phyloP scores from a whole-genome alignment of 768 basidiomycete genomes.

The Lactarius indigo region DNA sequence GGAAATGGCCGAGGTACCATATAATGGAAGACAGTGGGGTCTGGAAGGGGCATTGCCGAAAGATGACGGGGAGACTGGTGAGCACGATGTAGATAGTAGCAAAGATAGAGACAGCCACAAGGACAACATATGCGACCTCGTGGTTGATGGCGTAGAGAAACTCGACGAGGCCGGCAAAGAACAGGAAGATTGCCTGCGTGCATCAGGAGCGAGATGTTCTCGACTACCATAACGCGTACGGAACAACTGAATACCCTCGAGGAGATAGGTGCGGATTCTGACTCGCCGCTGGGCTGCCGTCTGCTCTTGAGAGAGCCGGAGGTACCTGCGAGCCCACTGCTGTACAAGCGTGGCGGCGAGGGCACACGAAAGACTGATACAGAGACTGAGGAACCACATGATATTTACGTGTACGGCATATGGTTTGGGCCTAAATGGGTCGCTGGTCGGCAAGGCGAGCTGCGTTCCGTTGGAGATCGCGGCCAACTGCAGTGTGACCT shows the following conservation, averaged over 20 bases:
- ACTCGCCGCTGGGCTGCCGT: neutral
- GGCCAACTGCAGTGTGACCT: conserved; percentile 11
- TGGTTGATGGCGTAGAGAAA: neutral
- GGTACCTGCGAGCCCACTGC: conserved; percentile 18
- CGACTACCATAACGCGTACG: conserved; percentile 7
- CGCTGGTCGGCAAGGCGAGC: neutral
- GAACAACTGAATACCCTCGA: neutral
- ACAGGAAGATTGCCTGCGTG: conserved; percentile 9
- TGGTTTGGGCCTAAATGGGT: neutral
- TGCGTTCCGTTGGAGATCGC: conserved; percentile 11
- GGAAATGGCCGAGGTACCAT: neutral
- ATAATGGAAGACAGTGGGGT: neutral
- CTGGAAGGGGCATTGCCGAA: neutral
- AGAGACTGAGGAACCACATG: conserved; percentile 25
- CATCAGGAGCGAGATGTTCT: conserved; percentile 8
- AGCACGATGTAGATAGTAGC: neutral
- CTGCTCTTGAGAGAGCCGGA: neutral
- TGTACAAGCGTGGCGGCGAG: conserved; percentile 19
- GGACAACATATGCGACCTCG: neutral
- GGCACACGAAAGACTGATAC: conserved; percentile 10
- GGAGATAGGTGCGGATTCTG: conserved; percentile 14
- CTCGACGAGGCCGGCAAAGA: conserved; percentile 7
- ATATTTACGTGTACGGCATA: conserved; percentile 17
- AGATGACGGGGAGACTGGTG: neutral
- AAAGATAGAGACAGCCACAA: conserved; percentile 1